Base-by-base conservation (phyloP, 805 yeast genomes). In the Myxozyma udenii region DNA sequence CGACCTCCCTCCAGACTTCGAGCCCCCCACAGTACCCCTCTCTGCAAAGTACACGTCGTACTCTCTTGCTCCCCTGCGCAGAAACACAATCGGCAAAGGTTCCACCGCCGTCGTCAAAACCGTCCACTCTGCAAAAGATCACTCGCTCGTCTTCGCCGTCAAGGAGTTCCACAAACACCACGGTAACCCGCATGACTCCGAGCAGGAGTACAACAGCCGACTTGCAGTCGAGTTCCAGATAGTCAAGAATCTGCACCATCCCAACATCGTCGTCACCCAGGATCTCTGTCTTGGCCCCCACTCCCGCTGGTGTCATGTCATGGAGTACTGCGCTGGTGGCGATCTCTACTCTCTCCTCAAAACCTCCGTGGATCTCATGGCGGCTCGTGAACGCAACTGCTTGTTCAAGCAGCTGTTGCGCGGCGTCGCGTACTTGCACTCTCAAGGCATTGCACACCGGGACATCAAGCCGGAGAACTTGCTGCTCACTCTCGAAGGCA, bases 401-500 rank as follows among this genome's bases (percentile, higher is more conserved):
- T 84, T 87, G 63, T 87, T 87, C 71, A 87, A 88, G 66, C 96
- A 88, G 66, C 69, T 88, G 43, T 78, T 88, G 23, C 73, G 87
- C 57, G 96, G 95, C 37, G 93, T 88, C 24, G 80, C 79, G 48
- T 88, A 86, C 72, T 84, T 89, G 88, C 96, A 89, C 69, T 80
- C 81, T 32, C 83, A 85, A 81, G 96, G 97, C 22, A 84, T 89
- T 47, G 85, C 87, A 3, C 97, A 89, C 68, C 75, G 96, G 46
- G 97, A 89, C 68, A 75, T 89, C 62, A 89, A 89, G 68, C 90
- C 96, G 0, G 96, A 89, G 63, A 89, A 89, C 66, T 68, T 89
- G 40, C 71, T 89, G 50, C 69, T 88, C 37, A 85, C 93, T 0
- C 79, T 81, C 35, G 76, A 76, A 53, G 96, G 96, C 40, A 72